Evolutionary conservation across 352 stramenopile genomes (phyloP), one percentile per base, ranked within the genome.

Genomic region (Phytopythium mirpurense): DNA sequence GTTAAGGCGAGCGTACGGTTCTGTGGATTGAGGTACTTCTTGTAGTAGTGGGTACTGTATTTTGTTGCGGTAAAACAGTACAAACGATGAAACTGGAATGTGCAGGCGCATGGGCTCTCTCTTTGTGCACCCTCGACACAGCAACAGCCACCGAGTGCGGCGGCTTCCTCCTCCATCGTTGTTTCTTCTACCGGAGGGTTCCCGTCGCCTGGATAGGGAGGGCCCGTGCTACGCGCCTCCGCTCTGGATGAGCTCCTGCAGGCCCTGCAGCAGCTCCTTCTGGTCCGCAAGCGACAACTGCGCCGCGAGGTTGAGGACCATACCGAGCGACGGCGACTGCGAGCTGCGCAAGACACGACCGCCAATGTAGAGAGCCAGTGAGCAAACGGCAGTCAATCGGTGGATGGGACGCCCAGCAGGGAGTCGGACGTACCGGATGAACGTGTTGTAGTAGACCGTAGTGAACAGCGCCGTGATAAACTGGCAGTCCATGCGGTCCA

Each of bases 401-500:
- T n/a, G n/a, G n/a, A n/a, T n/a, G n/a, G n/a, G n/a, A n/a, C n/a
- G n/a, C n/a, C n/a, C n/a, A n/a, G n/a, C n/a, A n/a, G n/a, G n/a
- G n/a, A 18, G 35, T n/a, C 2, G 35, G 3, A 26, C 74, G 35
- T 69, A 91, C 83, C 81, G 74, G 56, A 98, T 97, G 77, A 99
- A 99, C 34, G 91, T 98, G 67, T 96, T 97, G 74, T 98, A 98
- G 78, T 99, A 98, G 38, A 98, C 93, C 47, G 90, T 97, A 29
- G 93, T 98, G 66, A 96, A 98, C 24, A 97, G 74, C 44, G 89
- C 77, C 59, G 96, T 98, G 74, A 98, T 90, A 53, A 98, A 83
- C 67, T 99, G 93, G 65, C 96, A 99, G 72, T 99, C 96, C 88
- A 99, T 98, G 44, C 96, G 87, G 63, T 99, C 96, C 82, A 97